Conservation (phyloP, 768 basidiomycete genomes). For the Mycena leptocephala region DNA sequence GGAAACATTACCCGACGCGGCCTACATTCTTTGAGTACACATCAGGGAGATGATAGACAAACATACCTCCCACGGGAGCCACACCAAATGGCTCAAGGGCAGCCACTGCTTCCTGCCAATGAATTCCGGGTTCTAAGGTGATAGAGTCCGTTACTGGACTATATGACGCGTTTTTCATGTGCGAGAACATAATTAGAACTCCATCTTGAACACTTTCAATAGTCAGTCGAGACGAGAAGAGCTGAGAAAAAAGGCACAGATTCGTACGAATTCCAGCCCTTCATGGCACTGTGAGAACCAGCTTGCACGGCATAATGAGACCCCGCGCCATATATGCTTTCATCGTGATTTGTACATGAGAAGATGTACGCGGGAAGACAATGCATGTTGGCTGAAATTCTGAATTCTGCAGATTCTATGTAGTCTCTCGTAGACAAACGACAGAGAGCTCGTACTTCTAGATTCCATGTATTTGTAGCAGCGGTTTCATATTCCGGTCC, state of each 20-base stretch:
- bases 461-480: conserved; percentile 35
- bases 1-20: conserved; percentile 25
- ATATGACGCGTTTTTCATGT: conserved; percentile 49
- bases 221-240: neutral
- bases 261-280: conserved; percentile 40
- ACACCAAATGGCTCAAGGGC: conserved; percentile 56
- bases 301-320: conserved; percentile 41
- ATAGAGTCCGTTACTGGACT: conserved; percentile 53
- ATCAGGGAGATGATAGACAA: neutral
- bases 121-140: conserved; percentile 59
- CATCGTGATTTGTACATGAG: conserved; percentile 41
- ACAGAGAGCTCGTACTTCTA: neutral
- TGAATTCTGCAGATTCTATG: conserved; percentile 26
- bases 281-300: conserved; percentile 44
- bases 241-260: neutral
- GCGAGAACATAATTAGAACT: conserved; percentile 40
- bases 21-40: neutral
- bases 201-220: conserved; percentile 45
- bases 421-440: neutral
- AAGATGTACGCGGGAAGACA: conserved; percentile 34
- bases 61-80: conserved; percentile 55
- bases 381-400: conserved; percentile 39
- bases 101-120: conserved; percentile 58
- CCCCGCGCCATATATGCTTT: conserved; percentile 33
- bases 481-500: conserved; percentile 22